Evolutionary conservation across 306 rosid genomes (phyloP), one percentile per base, ranked within the genome.

Genomic region (Vicia faba): DNA sequence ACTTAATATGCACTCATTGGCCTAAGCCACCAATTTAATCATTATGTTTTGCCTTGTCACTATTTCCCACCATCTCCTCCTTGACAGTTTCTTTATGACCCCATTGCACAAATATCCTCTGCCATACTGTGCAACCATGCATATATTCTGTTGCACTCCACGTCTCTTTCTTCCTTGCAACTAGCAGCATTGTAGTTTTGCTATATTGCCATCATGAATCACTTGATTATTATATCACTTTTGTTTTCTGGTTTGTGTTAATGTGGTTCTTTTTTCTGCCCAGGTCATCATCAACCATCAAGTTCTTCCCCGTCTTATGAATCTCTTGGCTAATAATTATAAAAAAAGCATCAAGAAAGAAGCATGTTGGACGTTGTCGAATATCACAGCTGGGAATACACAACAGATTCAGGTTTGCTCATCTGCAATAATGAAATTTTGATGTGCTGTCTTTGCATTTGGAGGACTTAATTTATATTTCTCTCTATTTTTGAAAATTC

Each of bases 291-390:
- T 92, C 75, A 80, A 79, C 46, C 95, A 89, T 50, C 92, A 84
- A 77, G 90, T 89, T 45, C 88, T 92, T 35, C 95, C 92, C 43
- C 78, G 91, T 69, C 82, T 92, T 59, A 75, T 85, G 74, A 85
- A 64, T 66, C 83, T 92, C 8, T 80, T 92, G 85, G 74, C 73
- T 4, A 85, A 84, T 78, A 89, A 83, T 84, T 82, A 89, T 64
- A 92, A 92, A 68, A 92, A 89, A 77, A 89, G 97, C 84, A 92
- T 92, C 72, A 92, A 92, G 87, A 92, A 92, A 78, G 97, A 92
- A 81, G 97, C 97, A 20, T 92, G 96, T 77, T 92, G 97, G 97
- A 92, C 95, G 48, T 78, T 92, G 71, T 92, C 97, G 2, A 92
- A 92, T 73, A 89, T 92, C 77, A 92, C 97, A 35, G 97, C 97